Evolutionary conservation across 2,329 filamentous ascomycete species (phyloP), one percentile per base, ranked within the genome.

Genomic region (Dactylella cylindrospora): DNA sequence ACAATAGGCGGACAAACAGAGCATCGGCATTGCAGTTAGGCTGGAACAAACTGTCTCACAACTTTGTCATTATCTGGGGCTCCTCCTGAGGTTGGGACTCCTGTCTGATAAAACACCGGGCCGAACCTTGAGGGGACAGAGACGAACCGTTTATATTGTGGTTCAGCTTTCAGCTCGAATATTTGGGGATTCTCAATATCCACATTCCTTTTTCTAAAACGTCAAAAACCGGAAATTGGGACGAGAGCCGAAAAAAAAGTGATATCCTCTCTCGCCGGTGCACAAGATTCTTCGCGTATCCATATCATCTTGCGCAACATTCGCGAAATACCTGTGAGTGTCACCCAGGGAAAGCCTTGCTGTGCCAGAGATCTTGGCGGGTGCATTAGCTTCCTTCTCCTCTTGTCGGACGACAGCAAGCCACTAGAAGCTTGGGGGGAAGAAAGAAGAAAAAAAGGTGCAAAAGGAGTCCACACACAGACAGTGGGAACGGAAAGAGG

Each of bases 251-350:
- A n/a, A n/a, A n/a, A n/a, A n/a, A n/a, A n/a, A n/a, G n/a, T n/a
- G n/a, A n/a, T n/a, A n/a, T n/a, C n/a, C n/a, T 40, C 45, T 49
- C 32, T 46, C 29, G 40, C 15, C 15, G n/a, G n/a, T n/a, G n/a
- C n/a, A n/a, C 19, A 41, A 29, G 26, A 51, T 41, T 53, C n/a
- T 41, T 61, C 55, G 55, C 47, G 41, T 61, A 61, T 61, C 55
- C 50, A 22, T 19, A 53, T 25, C 33, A 33, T 23, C 41, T 61
- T 53, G 55, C 55, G 55, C 55, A 61, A 61, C 55, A 61, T 53
- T 61, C 55, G 55, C 55, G 55, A 61, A 61, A 61, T 45, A 53
- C 8, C 47, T 61, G 55, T 43, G 41, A 53, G 47, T 53, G 25
- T 38, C 29, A 57, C 43, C 47, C 36, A 60, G 40, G 47, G 36